These are phyloP conservation scores for Starmerella khaoyaiensis DNA, from an alignment of 805 yeast genomes.

Conservation along the genomic window DNA sequence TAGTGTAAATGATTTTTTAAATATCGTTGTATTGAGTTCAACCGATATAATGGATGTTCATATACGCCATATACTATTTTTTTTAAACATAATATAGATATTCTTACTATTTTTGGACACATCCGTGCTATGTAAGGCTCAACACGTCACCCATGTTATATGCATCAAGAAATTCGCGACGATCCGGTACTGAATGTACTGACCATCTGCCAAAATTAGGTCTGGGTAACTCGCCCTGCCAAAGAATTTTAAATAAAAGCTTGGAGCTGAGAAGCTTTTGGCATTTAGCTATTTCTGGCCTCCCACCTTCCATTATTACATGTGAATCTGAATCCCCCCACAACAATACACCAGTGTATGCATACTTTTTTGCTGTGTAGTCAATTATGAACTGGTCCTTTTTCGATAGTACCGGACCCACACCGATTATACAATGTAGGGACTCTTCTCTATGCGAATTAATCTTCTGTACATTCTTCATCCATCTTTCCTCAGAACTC, in stretches of 20 bases:
- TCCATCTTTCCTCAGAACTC: constrained; percentile 43
- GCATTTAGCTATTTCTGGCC: constrained; percentile 46
- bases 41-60: background rate
- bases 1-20: too few relatives aligned
- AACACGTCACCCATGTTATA: constrained; percentile 10
- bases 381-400: constrained; percentile 64
- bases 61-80: background rate
- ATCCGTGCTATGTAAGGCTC: too few relatives aligned
- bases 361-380: constrained; percentile 63
- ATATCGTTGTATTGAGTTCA: too few relatives aligned
- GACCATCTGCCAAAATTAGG: constrained; percentile 59
- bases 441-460: constrained; percentile 44
- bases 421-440: constrained; percentile 43
- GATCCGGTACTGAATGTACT: constrained; percentile 28
- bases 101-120: too few relatives aligned
- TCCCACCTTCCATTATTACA: constrained; percentile 65
- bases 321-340: constrained; percentile 34
- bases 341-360: constrained; percentile 44
- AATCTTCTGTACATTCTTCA: constrained; percentile 36
- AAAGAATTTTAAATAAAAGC: constrained; percentile 35
- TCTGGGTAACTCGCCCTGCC: constrained; percentile 57
- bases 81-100: too few relatives aligned
- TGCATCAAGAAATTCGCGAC: constrained; percentile 2
- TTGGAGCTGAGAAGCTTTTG: constrained; percentile 40
- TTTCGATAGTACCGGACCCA: constrained; percentile 41